phyloP scores from a whole-genome alignment of 1,139 yeast genomes.

The Blastobotrys malaysiensis region DNA sequence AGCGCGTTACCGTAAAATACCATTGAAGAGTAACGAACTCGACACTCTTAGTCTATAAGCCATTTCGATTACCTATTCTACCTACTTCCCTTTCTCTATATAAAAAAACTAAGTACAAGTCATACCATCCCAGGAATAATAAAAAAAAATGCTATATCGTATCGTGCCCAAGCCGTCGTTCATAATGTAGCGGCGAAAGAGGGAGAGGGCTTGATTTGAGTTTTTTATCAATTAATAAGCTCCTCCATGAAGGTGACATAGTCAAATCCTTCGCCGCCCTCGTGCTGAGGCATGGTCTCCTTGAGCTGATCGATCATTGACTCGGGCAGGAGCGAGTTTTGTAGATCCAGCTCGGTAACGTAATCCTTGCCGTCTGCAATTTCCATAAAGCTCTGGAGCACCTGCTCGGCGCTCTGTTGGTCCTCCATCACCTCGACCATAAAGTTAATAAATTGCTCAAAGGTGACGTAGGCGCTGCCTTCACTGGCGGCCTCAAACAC shows the following conservation, averaged over 20 bases:
- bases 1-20: too few relatives aligned
- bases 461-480: conserved; percentile 29
- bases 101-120: not conserved
- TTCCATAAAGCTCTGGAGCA: conserved; percentile 36
- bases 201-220: too few relatives aligned
- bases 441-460: conserved; percentile 37
- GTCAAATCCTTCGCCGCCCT: conserved; percentile 29
- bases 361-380: conserved; percentile 38
- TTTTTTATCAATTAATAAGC: conserved; percentile 3
- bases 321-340: conserved; percentile 34
- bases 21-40: too few relatives aligned
- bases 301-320: conserved; percentile 32
- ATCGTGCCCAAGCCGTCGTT: not conserved
- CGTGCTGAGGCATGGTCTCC: conserved; percentile 29
- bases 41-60: too few relatives aligned
- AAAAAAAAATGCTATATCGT: not conserved
- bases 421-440: conserved; percentile 40
- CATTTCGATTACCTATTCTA: not conserved
- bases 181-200: too few relatives aligned
- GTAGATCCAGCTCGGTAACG: conserved; percentile 38
- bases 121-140: not conserved
- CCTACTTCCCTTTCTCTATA: not conserved
- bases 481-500: conserved; percentile 32
- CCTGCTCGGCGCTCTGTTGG: conserved; percentile 38
- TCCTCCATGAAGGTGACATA: conserved; percentile 31